Evolutionary conservation across 257 asterid species (phyloP).

Genomic region (Fraxinus anomala): DNA sequence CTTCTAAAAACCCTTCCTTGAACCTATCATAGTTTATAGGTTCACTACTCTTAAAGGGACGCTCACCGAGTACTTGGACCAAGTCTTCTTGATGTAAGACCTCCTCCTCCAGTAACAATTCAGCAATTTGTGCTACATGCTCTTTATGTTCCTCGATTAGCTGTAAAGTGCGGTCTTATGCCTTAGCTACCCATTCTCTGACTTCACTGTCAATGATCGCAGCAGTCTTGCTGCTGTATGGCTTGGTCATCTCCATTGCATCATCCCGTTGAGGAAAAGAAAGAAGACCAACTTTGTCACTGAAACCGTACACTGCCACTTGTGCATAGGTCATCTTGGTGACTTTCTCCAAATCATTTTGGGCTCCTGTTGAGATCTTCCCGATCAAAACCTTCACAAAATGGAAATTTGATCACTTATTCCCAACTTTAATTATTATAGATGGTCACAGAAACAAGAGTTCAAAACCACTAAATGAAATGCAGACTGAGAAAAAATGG

Average conservation of each 20-base stretch:
- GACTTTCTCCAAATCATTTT: constrained; percentile 88
- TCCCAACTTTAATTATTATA: neutral
- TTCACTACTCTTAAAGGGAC: constrained; percentile 59
- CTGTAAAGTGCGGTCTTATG: constrained; percentile 61
- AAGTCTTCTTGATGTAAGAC: constrained; percentile 84
- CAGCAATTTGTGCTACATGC: constrained; percentile 46
- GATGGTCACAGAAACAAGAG: neutral
- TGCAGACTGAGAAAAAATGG: constrained; percentile 5
- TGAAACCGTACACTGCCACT: constrained; percentile 86
- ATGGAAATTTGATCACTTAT: constrained; percentile 13
- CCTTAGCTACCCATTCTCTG: constrained; percentile 75
- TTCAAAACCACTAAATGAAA: neutral
- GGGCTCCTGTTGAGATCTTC: constrained; percentile 91
- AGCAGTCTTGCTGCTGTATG: constrained; percentile 88
- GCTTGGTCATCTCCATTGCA: constrained; percentile 54
- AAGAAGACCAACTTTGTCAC: constrained; percentile 85
- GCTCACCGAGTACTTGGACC: constrained; percentile 41
- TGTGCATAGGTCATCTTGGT: constrained; percentile 87
- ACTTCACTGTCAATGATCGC: constrained; percentile 81
- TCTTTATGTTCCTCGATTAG: constrained; percentile 77
- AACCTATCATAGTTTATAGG: constrained; percentile 64
- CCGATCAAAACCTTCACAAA: constrained; percentile 67
- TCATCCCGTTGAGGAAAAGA: constrained; percentile 71
- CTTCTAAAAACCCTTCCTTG: constrained; percentile 50
- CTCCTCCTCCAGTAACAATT: constrained; percentile 56